Evolutionary conservation across 1,284 basidiomycete species (phyloP).

Genomic region (Agaricales sp.): DNA sequence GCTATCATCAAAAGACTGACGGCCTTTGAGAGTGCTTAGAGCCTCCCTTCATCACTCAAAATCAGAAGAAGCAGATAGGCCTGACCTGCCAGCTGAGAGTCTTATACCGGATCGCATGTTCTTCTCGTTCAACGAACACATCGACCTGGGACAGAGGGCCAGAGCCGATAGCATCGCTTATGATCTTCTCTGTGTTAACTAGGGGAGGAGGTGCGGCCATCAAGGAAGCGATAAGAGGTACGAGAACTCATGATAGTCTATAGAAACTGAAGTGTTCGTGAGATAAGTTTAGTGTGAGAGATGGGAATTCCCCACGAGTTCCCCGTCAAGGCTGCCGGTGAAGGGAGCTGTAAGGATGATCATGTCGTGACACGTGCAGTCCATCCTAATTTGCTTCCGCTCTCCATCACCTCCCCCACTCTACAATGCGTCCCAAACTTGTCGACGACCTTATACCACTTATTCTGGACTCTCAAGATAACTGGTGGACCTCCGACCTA

Average conservation of each 20-base stretch:
- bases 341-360: too few species aligned
- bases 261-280: not conserved
- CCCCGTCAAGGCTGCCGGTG: not conserved
- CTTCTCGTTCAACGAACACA: conserved; percentile 23
- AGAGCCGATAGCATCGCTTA: too few species aligned
- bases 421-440: conserved; percentile 16
- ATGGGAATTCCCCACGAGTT: not conserved
- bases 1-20: conserved; percentile 59
- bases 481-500: conserved; percentile 47
- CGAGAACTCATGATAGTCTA: too few species aligned
- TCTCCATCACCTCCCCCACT: not conserved
- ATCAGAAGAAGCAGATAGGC: too few species aligned
- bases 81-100: conserved; percentile 42
- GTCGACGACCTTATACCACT: conserved; percentile 42
- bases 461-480: conserved; percentile 35
- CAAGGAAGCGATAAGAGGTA: too few species aligned
- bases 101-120: conserved; percentile 32
- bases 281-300: conserved; percentile 1
- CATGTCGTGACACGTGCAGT: too few species aligned
- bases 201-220: too few species aligned
- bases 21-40: too few species aligned
- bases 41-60: too few species aligned
- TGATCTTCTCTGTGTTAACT: too few species aligned
- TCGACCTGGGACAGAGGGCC: too few species aligned
- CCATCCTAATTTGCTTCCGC: too few species aligned